Base-by-base conservation (phyloP, 768 basidiomycete species). In the Mycena rosella region DNA sequence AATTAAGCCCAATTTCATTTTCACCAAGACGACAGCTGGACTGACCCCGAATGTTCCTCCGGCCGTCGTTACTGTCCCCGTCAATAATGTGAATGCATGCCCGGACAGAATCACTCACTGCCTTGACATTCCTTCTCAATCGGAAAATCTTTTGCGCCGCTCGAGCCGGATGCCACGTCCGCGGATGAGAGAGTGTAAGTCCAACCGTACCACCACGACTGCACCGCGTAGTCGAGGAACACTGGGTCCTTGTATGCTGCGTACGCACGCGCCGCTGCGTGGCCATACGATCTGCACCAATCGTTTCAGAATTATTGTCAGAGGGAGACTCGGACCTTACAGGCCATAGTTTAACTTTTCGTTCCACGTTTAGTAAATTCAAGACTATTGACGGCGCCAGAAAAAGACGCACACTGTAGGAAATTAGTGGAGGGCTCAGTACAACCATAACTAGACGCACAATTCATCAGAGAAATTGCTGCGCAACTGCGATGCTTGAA, bases 1-100 rank as follows among this genome's bases (percentile, higher is more conserved):
- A 20, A 5, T 42, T 5, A 20, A 9, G 5, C 5, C 15, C 13
- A 45, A 10, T n/a, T n/a, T 20, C 17, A 7, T 7, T 34, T 6
- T 13, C 6, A 34, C 32, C 32, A 34, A 13, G 32, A 34, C 13
- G 32, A 6, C 13, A 6, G 13, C 13, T 34, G 6, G 32, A 57
- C 56, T 30, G 8, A 59, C 57, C 57, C 57, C 47, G 38, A 56
- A 56, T 8, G 58, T 60, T 13, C 58, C 58, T 15, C 58, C 58
- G 3, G 26, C 24, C 58, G 49, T 60, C 5, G 45, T 48, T 60
- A 11, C 58, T 60, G 30, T 27, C 27, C 5, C 7, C 26, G 26
- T 26, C 26, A 27, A 48, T 48, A 24, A 15, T 24, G 6, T 11
- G 3, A 13, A 26, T 11, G 24, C 8, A 3, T 5, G 24, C 22